phyloP scores from a whole-genome alignment of 2,329 filamentous ascomycete genomes.

The Pezicula carpinea region DNA sequence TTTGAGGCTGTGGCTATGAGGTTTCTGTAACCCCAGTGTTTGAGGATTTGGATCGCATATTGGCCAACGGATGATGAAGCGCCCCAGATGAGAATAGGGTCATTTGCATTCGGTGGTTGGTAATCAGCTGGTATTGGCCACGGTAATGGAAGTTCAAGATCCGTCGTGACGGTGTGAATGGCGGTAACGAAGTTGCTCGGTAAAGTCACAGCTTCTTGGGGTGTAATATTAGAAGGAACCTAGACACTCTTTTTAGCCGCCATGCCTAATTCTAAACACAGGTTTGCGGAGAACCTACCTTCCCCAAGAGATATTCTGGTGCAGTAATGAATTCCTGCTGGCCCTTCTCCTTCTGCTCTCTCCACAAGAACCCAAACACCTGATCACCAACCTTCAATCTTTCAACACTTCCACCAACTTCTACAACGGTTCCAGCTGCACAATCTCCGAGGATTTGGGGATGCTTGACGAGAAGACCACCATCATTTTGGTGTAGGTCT shows the following conservation, averaged over 20 bases:
- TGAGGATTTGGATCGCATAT: conserved; percentile 37
- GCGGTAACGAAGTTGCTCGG: conserved; percentile 56
- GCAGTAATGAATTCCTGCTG: conserved; percentile 52
- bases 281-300: conserved; percentile 28
- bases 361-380: conserved; percentile 52
- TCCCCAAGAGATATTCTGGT: conserved; percentile 43
- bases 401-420: conserved; percentile 39
- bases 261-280: conserved; percentile 16
- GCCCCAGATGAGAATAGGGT: conserved; percentile 32
- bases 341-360: conserved; percentile 41
- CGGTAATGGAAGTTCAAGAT: conserved; percentile 49
- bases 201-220: conserved; percentile 43
- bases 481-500: conserved; percentile 58
- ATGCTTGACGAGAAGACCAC: conserved; percentile 47
- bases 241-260: conserved; percentile 7
- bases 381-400: conserved; percentile 47
- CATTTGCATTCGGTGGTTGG: conserved; percentile 22
- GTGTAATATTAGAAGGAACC: conserved; percentile 36
- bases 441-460: conserved; percentile 48
- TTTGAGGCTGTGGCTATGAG: conserved; percentile 30
- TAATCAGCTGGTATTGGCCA: conserved; percentile 39
- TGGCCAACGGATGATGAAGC: conserved; percentile 29
- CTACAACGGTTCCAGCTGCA: conserved; percentile 47
- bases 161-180: conserved; percentile 47
- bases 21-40: conserved; percentile 46